A percentile compares a stretch with the other conserved stretches of the same genome.
Evolutionary conservation across 768 basidiomycete species (phyloP).

Genomic region (Arthromyces matolae): DNA sequence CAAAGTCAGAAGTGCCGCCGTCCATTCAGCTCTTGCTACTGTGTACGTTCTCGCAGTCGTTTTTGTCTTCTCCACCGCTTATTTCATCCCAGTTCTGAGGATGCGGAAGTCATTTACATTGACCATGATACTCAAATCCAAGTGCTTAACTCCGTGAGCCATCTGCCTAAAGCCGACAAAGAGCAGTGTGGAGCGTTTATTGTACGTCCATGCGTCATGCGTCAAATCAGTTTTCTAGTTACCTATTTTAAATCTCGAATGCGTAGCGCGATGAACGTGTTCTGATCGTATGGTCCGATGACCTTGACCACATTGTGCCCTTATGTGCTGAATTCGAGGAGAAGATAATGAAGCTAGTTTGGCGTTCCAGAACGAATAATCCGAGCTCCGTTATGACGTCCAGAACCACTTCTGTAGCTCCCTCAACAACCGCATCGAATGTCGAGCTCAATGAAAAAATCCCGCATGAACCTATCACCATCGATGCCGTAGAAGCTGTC

Average conservation of each 20-base stretch:
- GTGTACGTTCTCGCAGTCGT: slow-evolving; percentile 42
- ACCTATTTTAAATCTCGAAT: slow-evolving; percentile 6
- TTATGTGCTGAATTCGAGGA: slow-evolving; percentile 70
- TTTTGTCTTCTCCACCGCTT: not conserved
- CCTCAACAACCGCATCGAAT: slow-evolving; percentile 49
- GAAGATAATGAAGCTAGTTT: slow-evolving; percentile 56
- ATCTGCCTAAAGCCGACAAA: slow-evolving; percentile 77
- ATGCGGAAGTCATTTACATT: slow-evolving; percentile 61
- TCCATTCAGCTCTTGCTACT: slow-evolving; percentile 71
- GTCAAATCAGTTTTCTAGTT: slow-evolving; percentile 4
- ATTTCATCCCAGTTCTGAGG: slow-evolving; percentile 43
- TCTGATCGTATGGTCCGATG: slow-evolving; percentile 82
- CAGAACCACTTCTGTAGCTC: slow-evolving; percentile 35
- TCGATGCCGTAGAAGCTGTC: slow-evolving; percentile 30
- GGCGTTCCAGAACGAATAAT: slow-evolving; percentile 41
- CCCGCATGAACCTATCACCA: slow-evolving; percentile 23
- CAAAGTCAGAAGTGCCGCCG: slow-evolving; percentile 74
- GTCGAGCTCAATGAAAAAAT: slow-evolving; percentile 53
- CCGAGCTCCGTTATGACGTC: slow-evolving; percentile 38
- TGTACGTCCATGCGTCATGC: slow-evolving; percentile 36
- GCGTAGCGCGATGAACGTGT: slow-evolving; percentile 79
- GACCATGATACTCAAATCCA: slow-evolving; percentile 84
- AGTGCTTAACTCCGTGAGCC: slow-evolving; percentile 66
- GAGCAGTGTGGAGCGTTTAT: slow-evolving; percentile 90
- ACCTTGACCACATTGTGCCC: slow-evolving; percentile 75